A percentile compares a stretch with the other conserved stretches of the same genome.
phyloP scores from a whole-genome alignment of 768 basidiomycete species.

The Pleurotus salmoneostramineus region DNA sequence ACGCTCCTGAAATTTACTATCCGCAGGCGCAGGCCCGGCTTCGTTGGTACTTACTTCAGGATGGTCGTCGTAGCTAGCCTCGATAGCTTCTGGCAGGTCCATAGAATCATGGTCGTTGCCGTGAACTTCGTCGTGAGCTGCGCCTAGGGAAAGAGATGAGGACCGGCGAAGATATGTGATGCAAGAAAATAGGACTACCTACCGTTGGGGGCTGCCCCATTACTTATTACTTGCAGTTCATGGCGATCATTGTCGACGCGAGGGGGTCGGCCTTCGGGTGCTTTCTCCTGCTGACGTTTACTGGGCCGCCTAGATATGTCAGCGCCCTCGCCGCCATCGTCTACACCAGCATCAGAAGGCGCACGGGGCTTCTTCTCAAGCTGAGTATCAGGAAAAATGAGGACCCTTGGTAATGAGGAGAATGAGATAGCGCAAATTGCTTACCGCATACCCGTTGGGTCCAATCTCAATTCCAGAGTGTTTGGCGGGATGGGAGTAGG shows the following conservation, averaged over 20 bases:
- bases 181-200: not conserved
- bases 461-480: conserved; percentile 36
- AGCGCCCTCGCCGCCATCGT: conserved; percentile 22
- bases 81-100: not conserved
- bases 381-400: conserved; percentile 13
- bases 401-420: not conserved
- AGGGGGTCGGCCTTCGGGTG: conserved; percentile 53
- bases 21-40: conserved; percentile 3
- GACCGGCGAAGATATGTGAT: not conserved
- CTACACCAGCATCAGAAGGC: conserved; percentile 10
- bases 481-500: conserved; percentile 50
- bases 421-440: conserved; percentile 22
- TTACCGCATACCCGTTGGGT: conserved; percentile 59
- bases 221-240: no score
- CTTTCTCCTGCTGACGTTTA: conserved; percentile 69
- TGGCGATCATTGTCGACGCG: conserved; percentile 15
- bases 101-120: not conserved
- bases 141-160: not conserved
- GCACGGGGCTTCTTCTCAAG: conserved; percentile 31
- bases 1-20: conserved; percentile 3
- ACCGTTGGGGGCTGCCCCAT: not conserved
- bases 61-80: not conserved
- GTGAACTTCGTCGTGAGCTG: not conserved
- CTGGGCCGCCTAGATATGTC: conserved; percentile 41
- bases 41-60: not conserved